phyloP scores from a whole-genome alignment of 176 grass and related monocot species.

The Stipa capillata region DNA sequence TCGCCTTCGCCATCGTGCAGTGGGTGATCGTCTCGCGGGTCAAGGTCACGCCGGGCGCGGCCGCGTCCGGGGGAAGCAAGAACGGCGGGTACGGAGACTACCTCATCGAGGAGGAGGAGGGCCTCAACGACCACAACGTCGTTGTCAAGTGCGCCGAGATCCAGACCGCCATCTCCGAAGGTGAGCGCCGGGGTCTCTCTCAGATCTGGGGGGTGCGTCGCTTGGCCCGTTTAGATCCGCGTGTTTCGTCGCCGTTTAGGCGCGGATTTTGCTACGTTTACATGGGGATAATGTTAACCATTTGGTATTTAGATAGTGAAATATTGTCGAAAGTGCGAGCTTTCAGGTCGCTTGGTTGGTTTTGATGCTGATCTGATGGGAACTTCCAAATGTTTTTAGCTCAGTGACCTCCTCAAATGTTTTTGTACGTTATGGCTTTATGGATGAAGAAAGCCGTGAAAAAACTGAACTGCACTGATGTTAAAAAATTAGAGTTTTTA shows the following conservation, averaged over 20 bases:
- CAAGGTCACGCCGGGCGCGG: slow-evolving; percentile 56
- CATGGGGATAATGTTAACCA: not conserved
- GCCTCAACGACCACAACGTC: slow-evolving; percentile 89
- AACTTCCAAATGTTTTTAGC: not conserved
- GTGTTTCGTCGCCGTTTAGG: not conserved
- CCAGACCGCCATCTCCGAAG: slow-evolving; percentile 82
- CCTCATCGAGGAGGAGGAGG: slow-evolving; percentile 96
- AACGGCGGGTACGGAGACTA: slow-evolving; percentile 48
- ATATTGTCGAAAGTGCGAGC: not conserved
- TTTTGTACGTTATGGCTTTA: not conserved
- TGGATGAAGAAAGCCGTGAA: not conserved
- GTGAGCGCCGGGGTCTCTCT: slow-evolving; percentile 17
- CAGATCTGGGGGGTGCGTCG: slow-evolving; percentile 29
- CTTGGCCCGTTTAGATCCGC: slow-evolving; percentile 18
- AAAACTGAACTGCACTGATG: not conserved
- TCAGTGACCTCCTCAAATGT: not conserved
- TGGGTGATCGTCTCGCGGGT: slow-evolving; percentile 68
- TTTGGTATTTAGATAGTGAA: not conserved
- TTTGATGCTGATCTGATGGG: not conserved
- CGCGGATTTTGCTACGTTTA: not conserved
- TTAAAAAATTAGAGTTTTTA: not conserved
- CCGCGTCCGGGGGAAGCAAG: slow-evolving; percentile 30
- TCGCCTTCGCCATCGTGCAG: slow-evolving; percentile 68
- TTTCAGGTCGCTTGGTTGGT: not conserved
- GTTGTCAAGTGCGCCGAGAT: slow-evolving; percentile 88